Evolutionary conservation across 2,329 filamentous ascomycete genomes (phyloP).

Genomic region (Helotiales sp.): DNA sequence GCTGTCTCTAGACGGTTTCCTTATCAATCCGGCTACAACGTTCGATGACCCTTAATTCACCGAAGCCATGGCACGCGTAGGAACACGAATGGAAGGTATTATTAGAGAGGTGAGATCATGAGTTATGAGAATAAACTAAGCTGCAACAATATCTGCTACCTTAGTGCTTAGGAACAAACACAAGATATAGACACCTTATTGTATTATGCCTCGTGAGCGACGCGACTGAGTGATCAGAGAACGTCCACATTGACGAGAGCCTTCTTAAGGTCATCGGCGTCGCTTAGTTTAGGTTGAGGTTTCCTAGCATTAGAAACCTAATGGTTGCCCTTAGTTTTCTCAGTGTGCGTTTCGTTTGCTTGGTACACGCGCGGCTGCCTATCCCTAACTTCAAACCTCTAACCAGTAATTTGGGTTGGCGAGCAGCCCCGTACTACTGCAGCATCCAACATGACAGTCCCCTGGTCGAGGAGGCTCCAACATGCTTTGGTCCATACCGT

Average conservation of each 20-base stretch:
- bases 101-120: slow-evolving; percentile 10
- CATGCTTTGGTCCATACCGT: slow-evolving; percentile 12
- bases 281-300: slow-evolving; percentile 9
- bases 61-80: slow-evolving; percentile 10
- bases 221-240: no score
- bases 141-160: no score
- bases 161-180: no score
- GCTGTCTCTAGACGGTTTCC: slow-evolving; percentile 39
- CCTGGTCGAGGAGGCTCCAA: slow-evolving; percentile 15
- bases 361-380: slow-evolving; percentile 12
- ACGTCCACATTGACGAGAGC: slow-evolving; percentile 9
- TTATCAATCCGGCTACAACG: slow-evolving; percentile 38
- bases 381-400: slow-evolving; percentile 12
- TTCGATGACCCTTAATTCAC: slow-evolving; percentile 30
- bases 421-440: slow-evolving; percentile 7
- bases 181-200: no score
- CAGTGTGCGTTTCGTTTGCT: slow-evolving; percentile 6
- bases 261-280: slow-evolving; percentile 8
- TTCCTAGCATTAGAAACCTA: slow-evolving; percentile 10
- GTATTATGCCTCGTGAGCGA: no score
- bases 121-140: no score
- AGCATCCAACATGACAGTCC: slow-evolving; percentile 15
- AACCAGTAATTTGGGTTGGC: slow-evolving; percentile 10
- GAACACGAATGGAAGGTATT: slow-evolving; percentile 10
- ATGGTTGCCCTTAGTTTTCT: slow-evolving; percentile 6